Conservation (phyloP, 2,329 filamentous ascomycete genomes). For the Trichoderma asperellum region DNA sequence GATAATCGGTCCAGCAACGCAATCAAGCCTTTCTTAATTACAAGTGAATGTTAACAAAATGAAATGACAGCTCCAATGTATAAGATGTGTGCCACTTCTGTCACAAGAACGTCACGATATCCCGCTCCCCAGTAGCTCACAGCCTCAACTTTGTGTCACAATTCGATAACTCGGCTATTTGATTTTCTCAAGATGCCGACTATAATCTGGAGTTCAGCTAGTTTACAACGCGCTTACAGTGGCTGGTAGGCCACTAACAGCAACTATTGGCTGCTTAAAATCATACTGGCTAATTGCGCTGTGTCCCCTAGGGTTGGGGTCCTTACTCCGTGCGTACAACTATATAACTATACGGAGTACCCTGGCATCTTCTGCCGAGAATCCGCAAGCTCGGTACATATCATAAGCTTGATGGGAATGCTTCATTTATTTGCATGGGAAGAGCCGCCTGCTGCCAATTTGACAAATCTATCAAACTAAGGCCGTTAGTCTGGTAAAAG, state of each 20-base stretch:
- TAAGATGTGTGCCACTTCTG: not conserved
- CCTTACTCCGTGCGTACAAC: not conserved
- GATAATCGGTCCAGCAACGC: not conserved
- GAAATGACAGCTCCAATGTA: not conserved
- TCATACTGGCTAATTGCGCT: constrained; percentile 19
- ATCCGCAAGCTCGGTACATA: not conserved
- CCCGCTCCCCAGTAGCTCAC: fast-evolving
- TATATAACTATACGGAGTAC: not conserved
- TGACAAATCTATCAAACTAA: not conserved
- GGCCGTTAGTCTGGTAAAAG: constrained; percentile 2
- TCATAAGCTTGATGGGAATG: not conserved
- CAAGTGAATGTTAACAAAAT: not conserved
- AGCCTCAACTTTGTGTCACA: not conserved
- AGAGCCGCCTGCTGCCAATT: not conserved
- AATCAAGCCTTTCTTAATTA: not conserved
- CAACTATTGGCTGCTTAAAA: constrained; percentile 4
- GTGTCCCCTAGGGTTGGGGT: not conserved
- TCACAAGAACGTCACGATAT: too few species aligned
- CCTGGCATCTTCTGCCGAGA: not conserved
- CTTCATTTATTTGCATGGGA: not conserved
- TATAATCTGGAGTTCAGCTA: not conserved
- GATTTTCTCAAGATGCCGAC: constrained; percentile 8
- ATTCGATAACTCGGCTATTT: constrained; percentile 11
- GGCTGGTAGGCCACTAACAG: constrained; percentile 2
- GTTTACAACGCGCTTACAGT: not conserved